Conservation (phyloP, 768 basidiomycete genomes). For the Paxillus ammoniavirescens region DNA sequence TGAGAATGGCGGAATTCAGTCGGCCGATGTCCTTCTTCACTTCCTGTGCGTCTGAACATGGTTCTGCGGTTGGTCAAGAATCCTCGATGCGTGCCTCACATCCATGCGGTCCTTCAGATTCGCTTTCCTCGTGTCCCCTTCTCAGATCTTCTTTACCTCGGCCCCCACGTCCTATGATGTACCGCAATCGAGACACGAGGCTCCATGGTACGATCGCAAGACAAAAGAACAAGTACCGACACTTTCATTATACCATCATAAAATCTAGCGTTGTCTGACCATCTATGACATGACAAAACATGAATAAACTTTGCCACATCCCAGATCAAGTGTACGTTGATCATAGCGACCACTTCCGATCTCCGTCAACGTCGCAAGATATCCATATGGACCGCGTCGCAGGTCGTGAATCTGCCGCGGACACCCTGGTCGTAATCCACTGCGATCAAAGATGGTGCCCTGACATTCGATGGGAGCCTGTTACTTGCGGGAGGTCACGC, state of each 20-base stretch:
- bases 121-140: constrained; percentile 14
- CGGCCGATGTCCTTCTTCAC: constrained; percentile 12
- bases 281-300: constrained; percentile 13
- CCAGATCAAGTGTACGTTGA: constrained; percentile 25
- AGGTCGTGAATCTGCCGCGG: constrained; percentile 32
- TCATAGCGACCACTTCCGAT: constrained; percentile 26
- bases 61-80: constrained; percentile 5
- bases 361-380: constrained; percentile 31
- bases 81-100: constrained; percentile 18
- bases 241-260: constrained; percentile 1
- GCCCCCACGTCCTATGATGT: constrained; percentile 18
- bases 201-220: not conserved
- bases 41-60: constrained; percentile 7
- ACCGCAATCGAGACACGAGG: not conserved
- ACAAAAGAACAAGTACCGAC: not conserved
- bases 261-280: not conserved
- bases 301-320: constrained; percentile 17
- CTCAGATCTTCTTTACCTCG: constrained; percentile 26
- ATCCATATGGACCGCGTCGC: constrained; percentile 28
- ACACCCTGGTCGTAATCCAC: constrained; percentile 16
- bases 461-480: constrained; percentile 17
- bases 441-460: constrained; percentile 22
- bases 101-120: constrained; percentile 31
- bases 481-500: constrained; percentile 1
- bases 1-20: constrained; percentile 14